Evolutionary conservation across 1,139 yeast genomes (phyloP).

Genomic region (Yamadazyma taylorii): DNA sequence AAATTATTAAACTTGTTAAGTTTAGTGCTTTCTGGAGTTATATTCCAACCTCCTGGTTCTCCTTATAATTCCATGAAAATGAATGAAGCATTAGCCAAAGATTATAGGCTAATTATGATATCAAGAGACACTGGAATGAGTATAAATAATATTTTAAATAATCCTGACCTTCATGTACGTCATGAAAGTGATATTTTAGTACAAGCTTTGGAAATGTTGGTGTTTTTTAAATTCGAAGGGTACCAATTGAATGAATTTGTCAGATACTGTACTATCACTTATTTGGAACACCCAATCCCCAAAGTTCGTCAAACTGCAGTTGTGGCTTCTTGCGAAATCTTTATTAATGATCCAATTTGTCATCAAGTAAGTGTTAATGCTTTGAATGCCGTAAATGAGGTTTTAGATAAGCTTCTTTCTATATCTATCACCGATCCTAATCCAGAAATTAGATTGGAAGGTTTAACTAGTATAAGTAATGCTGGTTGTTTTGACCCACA

Average conservation of each 20-base stretch:
- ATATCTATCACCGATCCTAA: conserved; percentile 89
- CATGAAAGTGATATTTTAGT: conserved; percentile 56
- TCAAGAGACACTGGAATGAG: conserved; percentile 60
- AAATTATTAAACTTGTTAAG: conserved; percentile 74
- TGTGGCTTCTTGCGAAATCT: conserved; percentile 77
- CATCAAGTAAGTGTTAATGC: conserved; percentile 84
- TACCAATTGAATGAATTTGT: conserved; percentile 85
- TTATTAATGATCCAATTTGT: conserved; percentile 78
- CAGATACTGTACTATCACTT: conserved; percentile 74
- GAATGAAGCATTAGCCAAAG: conserved; percentile 67
- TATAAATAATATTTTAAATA: conserved; percentile 36
- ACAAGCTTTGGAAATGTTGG: conserved; percentile 71
- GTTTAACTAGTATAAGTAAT: conserved; percentile 59
- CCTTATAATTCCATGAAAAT: conserved; percentile 70
- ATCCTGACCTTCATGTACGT: conserved; percentile 40
- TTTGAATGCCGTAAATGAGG: conserved; percentile 79
- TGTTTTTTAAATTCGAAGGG: conserved; percentile 71
- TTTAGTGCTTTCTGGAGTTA: conserved; percentile 76
- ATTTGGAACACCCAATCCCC: conserved; percentile 77
- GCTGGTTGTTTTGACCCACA: conserved; percentile 86
- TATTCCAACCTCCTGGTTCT: conserved; percentile 84
- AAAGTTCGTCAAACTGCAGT: conserved; percentile 85
- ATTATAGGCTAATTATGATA: conserved; percentile 73
- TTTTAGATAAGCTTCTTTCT: conserved; percentile 74
- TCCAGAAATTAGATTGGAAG: conserved; percentile 79